Evolutionary conservation across 2,329 filamentous ascomycete species (phyloP).

Genomic region (Pseudogymnoascus sp.): DNA sequence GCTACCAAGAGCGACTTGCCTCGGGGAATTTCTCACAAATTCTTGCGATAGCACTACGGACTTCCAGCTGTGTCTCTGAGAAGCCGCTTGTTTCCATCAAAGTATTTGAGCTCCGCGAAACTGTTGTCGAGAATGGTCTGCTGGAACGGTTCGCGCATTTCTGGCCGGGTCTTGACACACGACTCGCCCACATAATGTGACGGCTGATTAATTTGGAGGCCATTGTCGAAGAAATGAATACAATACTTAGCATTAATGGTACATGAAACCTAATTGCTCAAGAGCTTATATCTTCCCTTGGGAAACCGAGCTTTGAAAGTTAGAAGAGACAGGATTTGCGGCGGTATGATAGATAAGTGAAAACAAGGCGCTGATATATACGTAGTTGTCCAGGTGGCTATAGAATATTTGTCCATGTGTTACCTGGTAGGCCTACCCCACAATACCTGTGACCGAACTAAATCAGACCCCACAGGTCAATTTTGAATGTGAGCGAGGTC

Average conservation of each 20-base stretch:
- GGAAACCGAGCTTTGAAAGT: not conserved
- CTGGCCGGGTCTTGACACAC: not conserved
- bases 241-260: conserved; percentile 12
- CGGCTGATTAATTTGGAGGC: not conserved
- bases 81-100: conserved; percentile 69
- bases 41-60: conserved; percentile 61
- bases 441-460: not conserved
- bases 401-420: not conserved
- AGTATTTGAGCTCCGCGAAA: not conserved
- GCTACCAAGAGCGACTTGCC: conserved; percentile 12
- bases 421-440: not conserved
- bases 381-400: not conserved
- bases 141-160: not conserved
- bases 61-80: conserved; percentile 62
- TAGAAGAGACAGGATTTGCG: not conserved
- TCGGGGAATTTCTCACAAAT: conserved; percentile 66
- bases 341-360: not conserved
- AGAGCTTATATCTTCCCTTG: not conserved
- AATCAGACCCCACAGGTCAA: not conserved
- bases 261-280: not conserved
- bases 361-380: not conserved
- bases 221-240: not conserved
- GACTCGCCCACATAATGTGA: not conserved
- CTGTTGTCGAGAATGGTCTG: not conserved
- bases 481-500: not conserved